Evolutionary conservation across 495 filamentous ascomycete genomes (phyloP), one percentile per base, ranked within the genome.

Genomic region (Aspergillus biplanus): DNA sequence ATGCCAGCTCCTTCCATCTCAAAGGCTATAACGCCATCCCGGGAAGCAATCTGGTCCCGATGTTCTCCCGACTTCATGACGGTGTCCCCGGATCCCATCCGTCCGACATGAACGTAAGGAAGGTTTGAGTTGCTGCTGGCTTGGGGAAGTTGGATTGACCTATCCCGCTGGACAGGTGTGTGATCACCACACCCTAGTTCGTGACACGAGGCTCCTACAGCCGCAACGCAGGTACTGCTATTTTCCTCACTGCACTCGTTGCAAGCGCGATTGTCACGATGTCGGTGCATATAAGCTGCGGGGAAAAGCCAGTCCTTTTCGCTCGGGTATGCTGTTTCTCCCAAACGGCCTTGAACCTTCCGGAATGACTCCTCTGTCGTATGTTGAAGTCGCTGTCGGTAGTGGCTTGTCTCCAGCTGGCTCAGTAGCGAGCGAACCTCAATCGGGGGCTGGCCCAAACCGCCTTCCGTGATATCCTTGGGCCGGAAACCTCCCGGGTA

Each of bases 1-100:
- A 66, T 70, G 0, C 75, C 76, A 21, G 77, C 75, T 0, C 71
- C 74, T 53, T 78, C 75, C 72, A 78, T 80, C 62, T 80, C 77
- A 39, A 80, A 79, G 13, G 61, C 75, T 27, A 80, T 74, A 4
- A 79, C 46, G 7, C 15, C 8, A 21, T 65, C 42, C 15, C 31
- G 53, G 34, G 18, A 16, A 12, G 68, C 60, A n/a, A 75, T 50
- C 37, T 56, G n/a, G 58, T 77, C 73, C 0, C 74, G 67, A 58
- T 70, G 61, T 13, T 64, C 11, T 5, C 64, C 72, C 2, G 71
- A 75, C 44, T 67, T 76, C 69, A 76, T 67, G 16, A 76, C 69
- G 3, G 63, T 59, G 56, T 76, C 73, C 33, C 58, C 69, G 9
- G 71, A 79, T 37, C 61, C 75, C 56, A 75, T 61, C 9, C 47